phyloP scores from a whole-genome alignment of 2,329 filamentous ascomycete genomes.

The Blastomyces silverae region DNA sequence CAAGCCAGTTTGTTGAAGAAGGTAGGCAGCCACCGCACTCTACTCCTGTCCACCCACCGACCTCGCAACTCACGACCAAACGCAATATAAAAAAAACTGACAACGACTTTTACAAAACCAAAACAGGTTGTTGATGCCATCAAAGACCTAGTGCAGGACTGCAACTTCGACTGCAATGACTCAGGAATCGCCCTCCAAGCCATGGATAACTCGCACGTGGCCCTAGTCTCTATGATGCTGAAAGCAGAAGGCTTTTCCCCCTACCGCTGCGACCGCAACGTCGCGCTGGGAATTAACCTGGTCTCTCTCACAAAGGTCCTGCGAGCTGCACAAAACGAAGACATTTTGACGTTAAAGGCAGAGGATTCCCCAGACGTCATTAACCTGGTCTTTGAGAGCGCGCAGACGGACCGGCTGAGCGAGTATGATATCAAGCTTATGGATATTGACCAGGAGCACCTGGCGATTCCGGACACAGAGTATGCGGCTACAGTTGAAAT shows the following conservation, averaged over 20 bases:
- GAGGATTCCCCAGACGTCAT: slow-evolving; percentile 94
- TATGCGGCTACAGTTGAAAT: slow-evolving; percentile 87
- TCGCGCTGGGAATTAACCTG: slow-evolving; percentile 95
- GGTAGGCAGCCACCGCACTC: slow-evolving; percentile 48
- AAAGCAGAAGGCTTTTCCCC: slow-evolving; percentile 90
- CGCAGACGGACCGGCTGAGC: slow-evolving; percentile 80
- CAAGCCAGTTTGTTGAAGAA: slow-evolving; percentile 94
- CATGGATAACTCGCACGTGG: slow-evolving; percentile 99
- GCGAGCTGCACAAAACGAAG: slow-evolving; percentile 86
- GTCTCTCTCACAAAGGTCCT: slow-evolving; percentile 95
- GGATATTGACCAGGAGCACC: slow-evolving; percentile 99
- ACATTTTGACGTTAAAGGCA: slow-evolving; percentile 92
- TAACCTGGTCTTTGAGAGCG: slow-evolving; percentile 91
- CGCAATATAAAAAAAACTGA: slow-evolving; percentile 6
- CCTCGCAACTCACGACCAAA: slow-evolving; percentile 7
- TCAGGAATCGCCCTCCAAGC: slow-evolving; percentile 95
- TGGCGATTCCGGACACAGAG: slow-evolving; percentile 98
- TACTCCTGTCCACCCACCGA: background rate
- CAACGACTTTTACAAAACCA: slow-evolving; percentile 14
- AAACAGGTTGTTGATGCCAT: slow-evolving; percentile 90
- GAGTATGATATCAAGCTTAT: slow-evolving; percentile 99
- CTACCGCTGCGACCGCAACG: slow-evolving; percentile 98
- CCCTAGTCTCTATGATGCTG: slow-evolving; percentile 97
- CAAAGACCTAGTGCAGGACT: slow-evolving; percentile 98
- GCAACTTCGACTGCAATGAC: slow-evolving; percentile 99